These are phyloP conservation scores for Candolleomyces eurysporus DNA, from an alignment of 768 basidiomycete genomes.

Conservation along the genomic window DNA sequence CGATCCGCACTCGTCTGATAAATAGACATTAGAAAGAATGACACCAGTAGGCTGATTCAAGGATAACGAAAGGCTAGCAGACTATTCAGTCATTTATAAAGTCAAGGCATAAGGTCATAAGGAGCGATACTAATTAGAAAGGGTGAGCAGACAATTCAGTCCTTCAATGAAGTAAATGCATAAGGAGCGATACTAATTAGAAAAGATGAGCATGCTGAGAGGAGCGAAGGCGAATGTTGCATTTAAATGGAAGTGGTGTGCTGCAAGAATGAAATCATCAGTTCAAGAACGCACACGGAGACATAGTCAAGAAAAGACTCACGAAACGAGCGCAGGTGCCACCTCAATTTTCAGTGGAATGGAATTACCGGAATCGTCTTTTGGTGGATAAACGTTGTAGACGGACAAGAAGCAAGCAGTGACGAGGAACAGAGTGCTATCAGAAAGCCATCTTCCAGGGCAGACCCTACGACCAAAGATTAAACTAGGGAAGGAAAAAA, in stretches of 20 bases:
- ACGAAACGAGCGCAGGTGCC: constrained; percentile 6
- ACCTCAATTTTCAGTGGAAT: constrained; percentile 2
- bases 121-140: too few relatives aligned
- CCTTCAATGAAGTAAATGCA: too few relatives aligned
- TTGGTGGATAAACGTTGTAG: constrained; percentile 14
- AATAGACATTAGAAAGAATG: too few relatives aligned
- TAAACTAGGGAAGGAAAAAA: background rate
- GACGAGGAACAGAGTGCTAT: background rate
- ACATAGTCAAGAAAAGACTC: background rate
- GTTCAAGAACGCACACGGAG: background rate
- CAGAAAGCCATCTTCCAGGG: constrained; percentile 8
- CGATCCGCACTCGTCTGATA: too few relatives aligned
- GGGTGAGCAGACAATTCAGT: too few relatives aligned
- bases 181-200: too few relatives aligned
- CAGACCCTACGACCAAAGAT: background rate
- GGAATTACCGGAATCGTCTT: constrained; percentile 5
- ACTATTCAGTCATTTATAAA: too few relatives aligned
- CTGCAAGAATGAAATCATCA: background rate
- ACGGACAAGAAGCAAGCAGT: constrained; percentile 10
- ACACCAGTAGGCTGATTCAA: too few relatives aligned
- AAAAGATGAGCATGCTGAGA: background rate
- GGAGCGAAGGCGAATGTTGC: background rate
- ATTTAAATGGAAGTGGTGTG: background rate
- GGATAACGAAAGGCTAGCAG: too few relatives aligned
- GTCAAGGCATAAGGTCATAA: too few relatives aligned